phyloP scores from a whole-genome alignment of 2,329 filamentous ascomycete genomes.

The Gnomoniopsis smithogilvyi region DNA sequence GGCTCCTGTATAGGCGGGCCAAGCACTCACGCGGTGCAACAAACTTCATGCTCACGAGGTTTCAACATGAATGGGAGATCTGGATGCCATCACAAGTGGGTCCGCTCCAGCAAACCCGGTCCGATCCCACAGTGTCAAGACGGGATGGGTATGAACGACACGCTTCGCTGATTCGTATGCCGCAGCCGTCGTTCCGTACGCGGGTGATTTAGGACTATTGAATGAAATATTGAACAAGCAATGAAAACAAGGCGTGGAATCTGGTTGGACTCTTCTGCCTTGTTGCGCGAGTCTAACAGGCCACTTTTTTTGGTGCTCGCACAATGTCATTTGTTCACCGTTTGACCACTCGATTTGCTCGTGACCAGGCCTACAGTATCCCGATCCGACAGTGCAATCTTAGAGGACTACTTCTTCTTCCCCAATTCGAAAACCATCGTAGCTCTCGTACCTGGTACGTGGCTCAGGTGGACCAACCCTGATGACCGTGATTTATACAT shows the following conservation, averaged over 20 bases:
- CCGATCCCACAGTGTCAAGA: slow-evolving; percentile 9
- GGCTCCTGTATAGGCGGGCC: background rate
- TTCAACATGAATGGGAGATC: slow-evolving; percentile 11
- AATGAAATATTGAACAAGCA: slow-evolving; percentile 13
- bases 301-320: slow-evolving; percentile 3
- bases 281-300: background rate
- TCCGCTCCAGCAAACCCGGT: slow-evolving; percentile 6
- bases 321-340: slow-evolving; percentile 1
- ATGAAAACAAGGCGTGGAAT: slow-evolving; percentile 2
- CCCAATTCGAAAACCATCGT: background rate
- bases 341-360: background rate
- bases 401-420: background rate
- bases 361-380: background rate
- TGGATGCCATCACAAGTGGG: slow-evolving; percentile 16
- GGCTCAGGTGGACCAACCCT: background rate
- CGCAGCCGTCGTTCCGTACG: slow-evolving; percentile 10
- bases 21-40: background rate
- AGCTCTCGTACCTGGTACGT: background rate
- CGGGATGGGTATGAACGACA: slow-evolving; percentile 14
- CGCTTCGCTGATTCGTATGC: slow-evolving; percentile 15
- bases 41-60: slow-evolving; percentile 6
- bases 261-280: slow-evolving; percentile 9
- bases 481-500: slow-evolving; percentile 7
- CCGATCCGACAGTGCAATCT: slow-evolving; percentile 11
- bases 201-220: slow-evolving; percentile 11